Conservation (phyloP, 768 basidiomycete species). For the Boletus rex-veris region DNA sequence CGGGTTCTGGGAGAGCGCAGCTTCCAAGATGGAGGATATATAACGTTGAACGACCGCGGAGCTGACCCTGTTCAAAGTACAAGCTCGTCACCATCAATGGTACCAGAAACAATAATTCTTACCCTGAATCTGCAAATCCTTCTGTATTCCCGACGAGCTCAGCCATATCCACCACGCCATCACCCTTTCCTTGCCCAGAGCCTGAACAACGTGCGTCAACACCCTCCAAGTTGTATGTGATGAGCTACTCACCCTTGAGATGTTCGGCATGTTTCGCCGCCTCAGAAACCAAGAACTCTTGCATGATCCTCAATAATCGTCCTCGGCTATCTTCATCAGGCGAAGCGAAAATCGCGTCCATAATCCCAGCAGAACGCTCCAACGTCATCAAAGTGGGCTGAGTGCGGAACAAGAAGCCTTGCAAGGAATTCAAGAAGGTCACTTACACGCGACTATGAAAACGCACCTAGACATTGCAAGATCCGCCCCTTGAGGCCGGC, state of each 20-base stretch:
- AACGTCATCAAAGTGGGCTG: conserved; percentile 89
- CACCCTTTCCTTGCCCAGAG: conserved; percentile 20
- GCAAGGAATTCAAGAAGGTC: background rate
- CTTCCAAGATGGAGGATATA: conserved; percentile 72
- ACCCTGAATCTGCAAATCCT: conserved; percentile 98
- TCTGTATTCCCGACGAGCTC: conserved; percentile 94
- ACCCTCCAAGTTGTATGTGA: background rate
- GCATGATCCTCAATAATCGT: conserved; percentile 80
- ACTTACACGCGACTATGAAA: background rate
- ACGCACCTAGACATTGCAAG: conserved; percentile 80
- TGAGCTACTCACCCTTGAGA: conserved; percentile 52
- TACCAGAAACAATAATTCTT: conserved; percentile 22
- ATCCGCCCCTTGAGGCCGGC: conserved; percentile 62
- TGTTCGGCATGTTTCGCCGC: conserved; percentile 70
- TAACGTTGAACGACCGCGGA: conserved; percentile 95
- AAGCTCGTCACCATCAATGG: background rate
- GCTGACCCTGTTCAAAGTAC: conserved; percentile 61
- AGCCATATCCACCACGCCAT: conserved; percentile 74
- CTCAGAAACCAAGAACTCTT: conserved; percentile 87
- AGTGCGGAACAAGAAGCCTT: conserved; percentile 89
- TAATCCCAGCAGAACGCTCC: conserved; percentile 72
- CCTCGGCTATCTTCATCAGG: conserved; percentile 68
- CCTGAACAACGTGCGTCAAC: conserved; percentile 3
- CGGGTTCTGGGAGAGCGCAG: conserved; percentile 66
- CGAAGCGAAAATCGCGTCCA: conserved; percentile 85